Conservation (phyloP, 345 rosid species). For the Eucalyptus melliodora region DNA sequence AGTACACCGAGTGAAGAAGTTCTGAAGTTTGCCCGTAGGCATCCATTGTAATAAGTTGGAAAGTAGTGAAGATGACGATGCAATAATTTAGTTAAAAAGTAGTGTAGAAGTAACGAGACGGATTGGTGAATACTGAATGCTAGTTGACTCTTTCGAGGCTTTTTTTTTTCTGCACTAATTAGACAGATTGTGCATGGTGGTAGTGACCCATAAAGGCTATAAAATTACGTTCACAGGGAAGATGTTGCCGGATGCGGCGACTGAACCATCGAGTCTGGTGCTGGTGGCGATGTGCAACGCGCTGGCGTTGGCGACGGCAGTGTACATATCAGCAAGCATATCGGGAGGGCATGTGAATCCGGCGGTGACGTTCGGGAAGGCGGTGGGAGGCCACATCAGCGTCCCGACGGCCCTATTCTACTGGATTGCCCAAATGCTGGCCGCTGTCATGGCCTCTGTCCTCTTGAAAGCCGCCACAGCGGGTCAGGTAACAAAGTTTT, state of each 20-base stretch:
- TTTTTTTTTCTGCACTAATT: neutral
- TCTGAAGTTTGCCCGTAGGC: neutral
- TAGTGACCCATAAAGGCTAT: neutral
- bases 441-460: conserved; percentile 77
- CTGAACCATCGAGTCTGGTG: conserved; percentile 45
- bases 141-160: neutral
- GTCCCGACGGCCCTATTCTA: conserved; percentile 73
- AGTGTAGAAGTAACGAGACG: neutral
- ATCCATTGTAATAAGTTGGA: neutral
- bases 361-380: conserved; percentile 82
- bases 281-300: conserved; percentile 56
- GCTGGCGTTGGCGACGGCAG: conserved; percentile 56
- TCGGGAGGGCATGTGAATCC: conserved; percentile 95
- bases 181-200: neutral
- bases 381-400: conserved; percentile 63
- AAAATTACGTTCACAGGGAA: conserved; percentile 31
- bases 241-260: conserved; percentile 38
- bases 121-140: neutral
- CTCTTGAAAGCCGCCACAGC: conserved; percentile 44
- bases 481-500: conserved; percentile 26
- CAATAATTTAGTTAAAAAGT: neutral
- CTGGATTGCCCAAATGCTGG: conserved; percentile 78
- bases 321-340: conserved; percentile 44
- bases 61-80: neutral
- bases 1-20: neutral